Conservation (phyloP, 768 basidiomycete genomes). For the Auricularia sp. region DNA sequence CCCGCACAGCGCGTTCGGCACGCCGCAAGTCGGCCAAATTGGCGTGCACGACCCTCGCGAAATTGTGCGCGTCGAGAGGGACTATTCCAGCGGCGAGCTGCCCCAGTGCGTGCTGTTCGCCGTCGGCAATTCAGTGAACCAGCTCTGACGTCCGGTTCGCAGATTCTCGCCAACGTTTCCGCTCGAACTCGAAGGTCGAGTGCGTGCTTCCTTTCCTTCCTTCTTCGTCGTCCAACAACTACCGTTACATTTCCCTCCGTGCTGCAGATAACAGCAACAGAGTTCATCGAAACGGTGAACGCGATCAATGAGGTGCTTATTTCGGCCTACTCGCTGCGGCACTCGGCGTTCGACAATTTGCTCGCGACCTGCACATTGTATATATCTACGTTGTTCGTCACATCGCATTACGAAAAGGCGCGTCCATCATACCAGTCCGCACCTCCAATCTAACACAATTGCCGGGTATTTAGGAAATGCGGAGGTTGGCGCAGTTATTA, state of each 20-base stretch:
- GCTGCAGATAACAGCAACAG: conserved; percentile 76
- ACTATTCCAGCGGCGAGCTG: conserved; percentile 84
- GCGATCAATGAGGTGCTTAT: conserved; percentile 82
- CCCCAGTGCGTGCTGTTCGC: conserved; percentile 35
- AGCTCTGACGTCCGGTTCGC: neutral
- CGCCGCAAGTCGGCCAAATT: conserved; percentile 70
- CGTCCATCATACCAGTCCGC: conserved; percentile 4
- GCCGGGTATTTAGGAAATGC: conserved; percentile 55
- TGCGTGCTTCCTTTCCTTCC: conserved; percentile 28
- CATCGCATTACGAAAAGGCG: conserved; percentile 78
- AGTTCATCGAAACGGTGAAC: conserved; percentile 85
- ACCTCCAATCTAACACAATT: neutral
- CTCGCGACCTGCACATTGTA: conserved; percentile 75
- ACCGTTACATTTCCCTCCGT: neutral
- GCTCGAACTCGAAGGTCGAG: conserved; percentile 86
- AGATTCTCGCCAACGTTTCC: conserved; percentile 78
- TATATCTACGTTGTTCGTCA: conserved; percentile 54
- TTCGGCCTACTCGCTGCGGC: conserved; percentile 68
- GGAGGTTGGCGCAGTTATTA: conserved; percentile 49
- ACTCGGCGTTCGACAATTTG: conserved; percentile 67
- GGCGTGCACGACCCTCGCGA: conserved; percentile 87
- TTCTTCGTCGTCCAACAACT: neutral
- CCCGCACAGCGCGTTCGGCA: conserved; percentile 69
- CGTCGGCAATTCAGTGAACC: neutral
- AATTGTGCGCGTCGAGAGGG: conserved; percentile 82